Evolutionary conservation across 192 early-diverging fungal genomes (phyloP).

Genomic region (Umbelopsis isabellina): DNA sequence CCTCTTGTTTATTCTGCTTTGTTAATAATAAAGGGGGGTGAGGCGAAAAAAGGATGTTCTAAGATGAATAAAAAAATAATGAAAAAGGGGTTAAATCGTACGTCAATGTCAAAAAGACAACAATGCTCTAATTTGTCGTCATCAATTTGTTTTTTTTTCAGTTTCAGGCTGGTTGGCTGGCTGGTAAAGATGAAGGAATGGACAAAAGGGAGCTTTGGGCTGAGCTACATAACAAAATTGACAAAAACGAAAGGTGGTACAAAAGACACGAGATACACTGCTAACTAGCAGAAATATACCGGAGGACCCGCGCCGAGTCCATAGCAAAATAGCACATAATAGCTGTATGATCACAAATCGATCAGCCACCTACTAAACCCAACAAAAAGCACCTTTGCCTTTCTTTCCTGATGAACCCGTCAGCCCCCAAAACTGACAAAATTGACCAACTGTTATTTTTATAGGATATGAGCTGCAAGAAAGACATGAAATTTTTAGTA

Average conservation of each 20-base stretch:
- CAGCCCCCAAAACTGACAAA: too few relatives aligned
- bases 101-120: slow-evolving; percentile 14
- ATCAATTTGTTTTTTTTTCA: neutral
- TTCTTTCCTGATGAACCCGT: too few relatives aligned
- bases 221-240: neutral
- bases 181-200: too few relatives aligned
- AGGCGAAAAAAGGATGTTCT: neutral
- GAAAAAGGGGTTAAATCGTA: neutral
- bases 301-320: slow-evolving; percentile 12
- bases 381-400: too few relatives aligned
- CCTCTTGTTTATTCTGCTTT: neutral
- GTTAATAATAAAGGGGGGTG: neutral
- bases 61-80: neutral
- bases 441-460: neutral
- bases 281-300: neutral
- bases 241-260: neutral
- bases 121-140: neutral
- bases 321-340: neutral
- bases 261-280: slow-evolving; percentile 17
- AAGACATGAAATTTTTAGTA: neutral
- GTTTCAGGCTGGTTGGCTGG: too few relatives aligned
- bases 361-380: too few relatives aligned
- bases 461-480: slow-evolving; percentile 1
- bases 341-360: too few relatives aligned
- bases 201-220: neutral